These are phyloP conservation scores for Achaetomiella virescens DNA, from an alignment of 495 filamentous ascomycete genomes.

Conservation along the genomic window DNA sequence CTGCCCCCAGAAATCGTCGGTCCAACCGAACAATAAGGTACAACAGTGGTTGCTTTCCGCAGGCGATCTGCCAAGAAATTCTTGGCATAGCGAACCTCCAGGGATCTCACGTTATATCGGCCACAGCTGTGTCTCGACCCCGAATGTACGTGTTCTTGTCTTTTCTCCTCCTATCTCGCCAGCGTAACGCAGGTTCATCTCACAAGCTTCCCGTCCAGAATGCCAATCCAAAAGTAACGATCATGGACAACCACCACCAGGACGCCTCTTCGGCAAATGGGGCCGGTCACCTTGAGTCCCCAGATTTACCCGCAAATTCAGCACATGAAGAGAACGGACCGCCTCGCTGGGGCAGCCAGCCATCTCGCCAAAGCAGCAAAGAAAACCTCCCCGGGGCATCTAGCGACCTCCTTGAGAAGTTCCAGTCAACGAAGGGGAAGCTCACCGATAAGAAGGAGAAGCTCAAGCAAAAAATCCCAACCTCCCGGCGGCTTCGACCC, in stretches of 20 bases:
- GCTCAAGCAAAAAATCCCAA: slow-evolving; percentile 51
- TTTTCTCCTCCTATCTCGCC: no score
- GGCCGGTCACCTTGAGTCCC: neutral
- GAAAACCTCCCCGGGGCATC: neutral
- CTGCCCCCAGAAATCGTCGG: no score
- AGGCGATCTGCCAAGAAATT: neutral
- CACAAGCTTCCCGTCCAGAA: neutral
- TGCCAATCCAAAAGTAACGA: neutral
- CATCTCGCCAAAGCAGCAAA: neutral
- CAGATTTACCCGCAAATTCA: neutral
- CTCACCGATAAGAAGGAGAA: slow-evolving; percentile 49
- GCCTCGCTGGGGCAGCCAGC: neutral
- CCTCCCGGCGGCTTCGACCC: slow-evolving; percentile 74
- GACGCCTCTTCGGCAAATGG: neutral
- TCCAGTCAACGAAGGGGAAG: slow-evolving; percentile 53
- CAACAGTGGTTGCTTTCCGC: neutral
- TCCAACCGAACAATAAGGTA: no score
- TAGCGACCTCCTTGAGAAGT: slow-evolving; percentile 35
- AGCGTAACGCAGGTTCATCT: no score
- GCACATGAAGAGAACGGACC: neutral
- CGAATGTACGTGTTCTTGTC: no score
- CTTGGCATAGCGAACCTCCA: neutral
- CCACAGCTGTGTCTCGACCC: no score
- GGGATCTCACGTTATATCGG: no score
- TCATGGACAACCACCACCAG: neutral